phyloP scores from a whole-genome alignment of 257 asterid genomes.

The Petunia axillaris region DNA sequence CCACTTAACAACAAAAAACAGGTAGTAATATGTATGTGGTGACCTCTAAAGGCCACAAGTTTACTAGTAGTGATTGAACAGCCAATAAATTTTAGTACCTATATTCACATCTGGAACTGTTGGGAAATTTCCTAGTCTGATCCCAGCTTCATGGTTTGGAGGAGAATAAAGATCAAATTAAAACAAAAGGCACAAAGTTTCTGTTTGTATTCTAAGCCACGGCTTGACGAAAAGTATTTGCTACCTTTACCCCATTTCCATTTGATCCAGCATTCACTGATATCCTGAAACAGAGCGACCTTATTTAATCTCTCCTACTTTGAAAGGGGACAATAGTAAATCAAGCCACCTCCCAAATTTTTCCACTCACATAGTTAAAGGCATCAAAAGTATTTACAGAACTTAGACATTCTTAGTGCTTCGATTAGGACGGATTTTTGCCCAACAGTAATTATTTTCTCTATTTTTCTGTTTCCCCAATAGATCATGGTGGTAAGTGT shows the following conservation, averaged over 20 bases:
- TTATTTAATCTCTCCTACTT: background rate
- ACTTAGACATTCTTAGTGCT: background rate
- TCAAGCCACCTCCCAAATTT: background rate
- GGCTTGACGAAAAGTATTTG: background rate
- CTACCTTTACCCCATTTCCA: background rate
- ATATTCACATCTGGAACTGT: background rate
- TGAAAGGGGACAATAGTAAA: background rate
- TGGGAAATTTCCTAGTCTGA: background rate
- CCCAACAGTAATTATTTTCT: background rate
- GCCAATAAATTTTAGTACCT: background rate
- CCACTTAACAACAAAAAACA: background rate
- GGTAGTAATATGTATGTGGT: background rate
- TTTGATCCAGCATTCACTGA: background rate
- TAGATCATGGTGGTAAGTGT: background rate
- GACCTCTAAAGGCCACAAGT: background rate
- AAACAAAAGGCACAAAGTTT: background rate
- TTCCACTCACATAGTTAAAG: background rate
- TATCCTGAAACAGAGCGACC: background rate
- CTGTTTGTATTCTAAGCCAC: background rate
- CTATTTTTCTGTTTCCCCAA: background rate
- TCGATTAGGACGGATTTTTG: background rate
- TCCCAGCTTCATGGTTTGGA: background rate
- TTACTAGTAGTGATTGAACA: background rate
- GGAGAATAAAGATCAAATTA: background rate
- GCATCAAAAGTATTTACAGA: background rate